Conservation (phyloP, 2,329 filamentous ascomycete genomes). For the Aureobasidium sp. region DNA sequence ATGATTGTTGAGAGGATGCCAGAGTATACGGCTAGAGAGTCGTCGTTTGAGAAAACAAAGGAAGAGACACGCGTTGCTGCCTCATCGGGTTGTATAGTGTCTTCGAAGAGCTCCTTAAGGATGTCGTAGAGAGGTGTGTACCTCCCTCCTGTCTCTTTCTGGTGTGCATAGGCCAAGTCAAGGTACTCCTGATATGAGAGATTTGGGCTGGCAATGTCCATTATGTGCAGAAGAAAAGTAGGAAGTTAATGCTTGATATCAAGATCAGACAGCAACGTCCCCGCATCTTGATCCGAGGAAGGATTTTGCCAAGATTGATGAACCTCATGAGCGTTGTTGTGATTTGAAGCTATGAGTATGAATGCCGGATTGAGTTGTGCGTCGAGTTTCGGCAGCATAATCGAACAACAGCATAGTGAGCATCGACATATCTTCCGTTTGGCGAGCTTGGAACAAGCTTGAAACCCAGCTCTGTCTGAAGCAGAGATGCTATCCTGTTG, state of each 20-base stretch:
- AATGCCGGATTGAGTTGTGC: not conserved
- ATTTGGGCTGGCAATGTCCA: not conserved
- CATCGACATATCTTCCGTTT: too few relatives aligned
- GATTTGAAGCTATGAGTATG: not conserved
- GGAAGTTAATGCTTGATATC: not conserved
- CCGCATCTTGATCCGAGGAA: not conserved
- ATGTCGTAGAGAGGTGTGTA: not conserved
- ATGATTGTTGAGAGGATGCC: not conserved
- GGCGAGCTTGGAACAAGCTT: too few relatives aligned
- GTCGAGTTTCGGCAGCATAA: not conserved
- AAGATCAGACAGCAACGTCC: not conserved
- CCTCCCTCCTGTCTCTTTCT: not conserved
- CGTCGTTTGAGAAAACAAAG: not conserved
- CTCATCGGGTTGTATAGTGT: not conserved
- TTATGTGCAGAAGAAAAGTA: not conserved
- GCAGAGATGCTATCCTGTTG: too few relatives aligned
- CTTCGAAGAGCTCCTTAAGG: not conserved
- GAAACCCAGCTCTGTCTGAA: too few relatives aligned
- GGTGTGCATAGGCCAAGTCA: not conserved
- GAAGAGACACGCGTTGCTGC: not conserved
- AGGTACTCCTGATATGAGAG: not conserved
- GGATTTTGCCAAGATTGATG: slow-evolving; percentile 2
- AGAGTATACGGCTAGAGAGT: not conserved
- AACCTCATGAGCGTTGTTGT: not conserved
- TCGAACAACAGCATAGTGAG: not conserved